Percentiles rank a stretch among this genome's conserved stretches.
Evolutionary conservation across 352 stramenopile genomes (phyloP).

Genomic region (Globisporangium okanoganense): DNA sequence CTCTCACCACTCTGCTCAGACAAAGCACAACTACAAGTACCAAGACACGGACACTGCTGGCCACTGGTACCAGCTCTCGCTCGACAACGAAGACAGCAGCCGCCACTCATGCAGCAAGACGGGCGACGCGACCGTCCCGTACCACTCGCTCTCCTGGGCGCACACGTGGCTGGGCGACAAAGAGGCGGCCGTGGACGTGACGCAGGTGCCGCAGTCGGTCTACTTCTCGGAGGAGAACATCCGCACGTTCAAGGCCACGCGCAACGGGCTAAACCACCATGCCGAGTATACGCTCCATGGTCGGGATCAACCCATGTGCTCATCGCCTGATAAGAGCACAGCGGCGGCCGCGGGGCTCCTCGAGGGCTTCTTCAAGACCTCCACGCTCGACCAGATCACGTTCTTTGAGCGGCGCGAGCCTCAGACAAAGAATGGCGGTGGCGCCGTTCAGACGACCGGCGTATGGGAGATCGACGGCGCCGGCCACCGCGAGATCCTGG

Average conservation of each 20-base stretch:
- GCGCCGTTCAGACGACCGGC: slow-evolving; percentile 38
- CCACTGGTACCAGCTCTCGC: slow-evolving; percentile 62
- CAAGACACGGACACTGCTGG: slow-evolving; percentile 40
- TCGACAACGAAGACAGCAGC: slow-evolving; percentile 43
- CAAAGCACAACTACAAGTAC: slow-evolving; percentile 72
- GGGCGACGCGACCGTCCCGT: slow-evolving; percentile 68
- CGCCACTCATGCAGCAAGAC: slow-evolving; percentile 63
- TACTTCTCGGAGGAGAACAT: slow-evolving; percentile 66
- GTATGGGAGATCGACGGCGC: slow-evolving; percentile 82
- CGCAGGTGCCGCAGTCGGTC: slow-evolving; percentile 63
- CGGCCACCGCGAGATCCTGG: slow-evolving; percentile 69
- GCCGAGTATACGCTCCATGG: slow-evolving; percentile 52
- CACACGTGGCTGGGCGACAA: slow-evolving; percentile 67
- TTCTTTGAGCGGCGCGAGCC: slow-evolving; percentile 66
- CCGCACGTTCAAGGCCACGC: slow-evolving; percentile 40
- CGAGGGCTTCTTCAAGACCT: slow-evolving; percentile 52
- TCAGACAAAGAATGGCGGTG: slow-evolving; percentile 14
- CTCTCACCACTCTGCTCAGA: slow-evolving; percentile 21
- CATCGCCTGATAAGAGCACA: slow-evolving; percentile 11
- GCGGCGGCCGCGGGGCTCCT: slow-evolving; percentile 31
- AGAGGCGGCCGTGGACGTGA: slow-evolving; percentile 51
- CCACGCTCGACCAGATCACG: slow-evolving; percentile 54
- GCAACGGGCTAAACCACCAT: slow-evolving; percentile 41
- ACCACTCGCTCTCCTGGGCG: slow-evolving; percentile 77
- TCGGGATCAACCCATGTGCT: slow-evolving; percentile 40